phyloP scores from a whole-genome alignment of 2,329 filamentous ascomycete species.

The Fusarium foetens region DNA sequence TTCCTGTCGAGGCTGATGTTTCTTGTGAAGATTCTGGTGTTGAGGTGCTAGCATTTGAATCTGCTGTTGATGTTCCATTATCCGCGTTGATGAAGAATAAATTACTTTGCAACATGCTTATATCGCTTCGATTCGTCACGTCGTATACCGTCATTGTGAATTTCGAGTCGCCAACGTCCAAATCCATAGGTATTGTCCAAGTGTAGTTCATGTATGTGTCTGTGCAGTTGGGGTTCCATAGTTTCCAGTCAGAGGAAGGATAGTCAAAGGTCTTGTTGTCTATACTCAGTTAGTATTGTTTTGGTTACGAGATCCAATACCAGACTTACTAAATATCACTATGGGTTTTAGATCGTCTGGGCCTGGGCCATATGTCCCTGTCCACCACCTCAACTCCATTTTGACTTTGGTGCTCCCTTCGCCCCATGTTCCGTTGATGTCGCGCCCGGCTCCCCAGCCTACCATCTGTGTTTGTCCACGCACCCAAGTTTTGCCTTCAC shows the following conservation, averaged over 20 bases:
- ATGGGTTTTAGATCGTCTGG: background rate
- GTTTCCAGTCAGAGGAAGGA: background rate
- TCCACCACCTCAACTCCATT: background rate
- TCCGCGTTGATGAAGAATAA: slow-evolving; percentile 1
- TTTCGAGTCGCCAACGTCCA: background rate
- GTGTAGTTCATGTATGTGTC: background rate
- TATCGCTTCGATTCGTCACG: background rate
- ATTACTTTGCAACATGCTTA: background rate
- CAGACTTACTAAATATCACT: background rate
- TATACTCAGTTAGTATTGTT: background rate
- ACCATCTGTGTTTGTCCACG: background rate
- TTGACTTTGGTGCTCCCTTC: background rate
- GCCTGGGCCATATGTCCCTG: background rate
- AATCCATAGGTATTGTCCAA: background rate
- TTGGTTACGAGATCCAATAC: background rate
- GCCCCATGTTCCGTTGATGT: background rate
- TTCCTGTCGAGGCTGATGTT: background rate
- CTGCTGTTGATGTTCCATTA: background rate
- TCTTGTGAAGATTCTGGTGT: background rate
- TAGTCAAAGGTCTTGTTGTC: slow-evolving; percentile 2
- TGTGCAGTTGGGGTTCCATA: background rate
- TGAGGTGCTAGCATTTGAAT: background rate
- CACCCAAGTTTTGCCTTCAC: background rate
- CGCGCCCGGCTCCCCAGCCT: background rate
- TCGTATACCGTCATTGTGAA: background rate